A percentile compares a stretch with the other conserved stretches of the same genome.
Evolutionary conservation across 306 rosid genomes (phyloP).

Genomic region (Alnus rubra): DNA sequence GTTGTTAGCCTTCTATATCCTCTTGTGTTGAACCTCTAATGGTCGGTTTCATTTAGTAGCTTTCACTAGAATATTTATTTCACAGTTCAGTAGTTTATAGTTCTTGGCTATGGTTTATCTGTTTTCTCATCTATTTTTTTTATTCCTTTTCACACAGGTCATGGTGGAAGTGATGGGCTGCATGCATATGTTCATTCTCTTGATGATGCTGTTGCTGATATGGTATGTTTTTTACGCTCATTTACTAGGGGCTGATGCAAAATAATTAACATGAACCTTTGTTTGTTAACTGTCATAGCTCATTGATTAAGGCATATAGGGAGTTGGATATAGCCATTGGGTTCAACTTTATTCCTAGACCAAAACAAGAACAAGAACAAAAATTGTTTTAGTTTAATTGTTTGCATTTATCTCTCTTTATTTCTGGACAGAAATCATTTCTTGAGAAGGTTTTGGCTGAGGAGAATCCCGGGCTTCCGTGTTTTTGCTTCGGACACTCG

Average conservation of each 20-base stretch:
- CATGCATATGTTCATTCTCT: constrained; percentile 92
- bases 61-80: not conserved
- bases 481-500: constrained; percentile 89
- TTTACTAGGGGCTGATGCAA: not conserved
- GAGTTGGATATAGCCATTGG: too few species aligned
- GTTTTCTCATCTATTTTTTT: constrained; percentile 18
- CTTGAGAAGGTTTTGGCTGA: constrained; percentile 70
- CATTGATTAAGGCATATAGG: not conserved
- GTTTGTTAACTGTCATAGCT: not conserved
- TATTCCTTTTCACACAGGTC: constrained; percentile 47
- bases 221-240: constrained; percentile 50
- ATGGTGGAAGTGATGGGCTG: constrained; percentile 94
- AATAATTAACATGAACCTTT: constrained; percentile 1
- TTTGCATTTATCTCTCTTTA: not conserved
- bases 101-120: not conserved
- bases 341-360: too few species aligned
- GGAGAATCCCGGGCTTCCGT: constrained; percentile 74
- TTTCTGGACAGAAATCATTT: constrained; percentile 60
- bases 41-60: not conserved
- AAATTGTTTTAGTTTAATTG: constrained; percentile 8
- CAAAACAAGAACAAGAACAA: not conserved
- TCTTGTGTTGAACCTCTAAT: not conserved
- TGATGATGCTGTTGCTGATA: constrained; percentile 78
- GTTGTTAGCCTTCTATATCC: not conserved
- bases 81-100: not conserved